A percentile compares a stretch with the other conserved stretches of the same genome.
phyloP scores from a whole-genome alignment of 495 filamentous ascomycete species.

The Neurospora cerealis region DNA sequence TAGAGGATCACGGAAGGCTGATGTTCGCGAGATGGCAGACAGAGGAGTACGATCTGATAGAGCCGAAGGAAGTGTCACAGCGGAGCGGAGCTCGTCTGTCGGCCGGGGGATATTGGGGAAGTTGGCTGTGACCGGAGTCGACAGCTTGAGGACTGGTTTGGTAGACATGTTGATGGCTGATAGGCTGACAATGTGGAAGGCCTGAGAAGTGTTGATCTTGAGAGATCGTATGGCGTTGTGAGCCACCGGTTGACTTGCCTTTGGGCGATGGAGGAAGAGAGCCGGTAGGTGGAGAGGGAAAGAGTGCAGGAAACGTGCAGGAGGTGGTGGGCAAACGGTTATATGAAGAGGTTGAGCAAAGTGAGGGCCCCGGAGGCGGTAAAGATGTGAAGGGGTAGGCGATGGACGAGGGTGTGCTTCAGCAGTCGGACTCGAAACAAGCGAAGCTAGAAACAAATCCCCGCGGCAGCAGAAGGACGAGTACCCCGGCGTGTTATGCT shows the following conservation, averaged over 20 bases:
- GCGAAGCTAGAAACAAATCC: slow-evolving; percentile 13
- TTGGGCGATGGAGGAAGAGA: slow-evolving; percentile 16
- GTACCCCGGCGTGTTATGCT: slow-evolving; percentile 14
- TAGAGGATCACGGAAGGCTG: slow-evolving; percentile 23
- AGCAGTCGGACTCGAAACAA: slow-evolving; percentile 8
- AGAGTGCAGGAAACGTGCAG: slow-evolving; percentile 17
- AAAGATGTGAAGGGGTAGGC: slow-evolving; percentile 2
- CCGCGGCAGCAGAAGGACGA: slow-evolving; percentile 12
- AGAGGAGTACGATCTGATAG: slow-evolving; percentile 20
- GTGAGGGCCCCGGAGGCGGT: slow-evolving; percentile 16
- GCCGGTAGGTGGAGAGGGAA: slow-evolving; percentile 27
- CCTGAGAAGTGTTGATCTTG: slow-evolving; percentile 23
- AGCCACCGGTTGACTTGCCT: slow-evolving; percentile 28
- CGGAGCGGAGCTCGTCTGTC: slow-evolving; percentile 36
- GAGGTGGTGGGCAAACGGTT: slow-evolving; percentile 25
- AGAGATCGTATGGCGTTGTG: slow-evolving; percentile 28
- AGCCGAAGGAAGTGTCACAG: slow-evolving; percentile 30
- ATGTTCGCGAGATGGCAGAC: slow-evolving; percentile 22
- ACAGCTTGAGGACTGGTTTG: slow-evolving; percentile 59
- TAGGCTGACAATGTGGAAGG: slow-evolving; percentile 2
- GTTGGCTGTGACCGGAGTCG: slow-evolving; percentile 66
- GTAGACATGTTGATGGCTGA: slow-evolving; percentile 39
- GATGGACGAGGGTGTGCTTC: slow-evolving; percentile 7
- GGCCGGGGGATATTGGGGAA: slow-evolving; percentile 69
- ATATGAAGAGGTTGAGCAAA: slow-evolving; percentile 26